Evolutionary conservation across 108 stramenopile genomes (phyloP).

Genomic region (Nitzschia putrida): DNA sequence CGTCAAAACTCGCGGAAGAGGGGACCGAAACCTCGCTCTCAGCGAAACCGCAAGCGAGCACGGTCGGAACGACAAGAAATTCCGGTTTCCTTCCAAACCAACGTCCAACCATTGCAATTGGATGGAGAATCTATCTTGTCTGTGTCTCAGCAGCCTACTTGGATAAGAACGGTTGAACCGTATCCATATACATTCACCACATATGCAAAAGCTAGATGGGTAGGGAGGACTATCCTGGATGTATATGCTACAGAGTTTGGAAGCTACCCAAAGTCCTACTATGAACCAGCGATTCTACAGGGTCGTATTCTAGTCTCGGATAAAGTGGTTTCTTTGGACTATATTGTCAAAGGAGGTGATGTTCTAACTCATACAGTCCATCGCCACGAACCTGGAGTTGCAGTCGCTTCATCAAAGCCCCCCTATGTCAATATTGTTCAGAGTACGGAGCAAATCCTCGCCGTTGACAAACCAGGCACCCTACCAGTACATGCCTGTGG

Average conservation of each 20-base stretch:
- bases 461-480: conserved; percentile 90
- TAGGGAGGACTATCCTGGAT: conserved; percentile 70
- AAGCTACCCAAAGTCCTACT: conserved; percentile 71
- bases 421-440: conserved; percentile 40
- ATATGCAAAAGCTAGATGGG: conserved; percentile 78
- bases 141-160: conserved; percentile 27
- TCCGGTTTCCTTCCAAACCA: conserved; percentile 15
- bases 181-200: conserved; percentile 80
- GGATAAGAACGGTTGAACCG: conserved; percentile 49
- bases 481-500: conserved; percentile 95
- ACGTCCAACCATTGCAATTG: conserved; percentile 20
- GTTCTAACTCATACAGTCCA: conserved; percentile 77
- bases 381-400: conserved; percentile 87
- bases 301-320: conserved; percentile 79
- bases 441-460: conserved; percentile 62
- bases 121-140: conserved; percentile 19
- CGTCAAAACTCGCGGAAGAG: conserved; percentile 16
- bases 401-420: conserved; percentile 19
- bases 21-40: conserved; percentile 44
- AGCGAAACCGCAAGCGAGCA: conserved; percentile 59
- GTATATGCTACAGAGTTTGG: conserved; percentile 78
- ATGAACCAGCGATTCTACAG: conserved; percentile 66
- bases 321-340: conserved; percentile 47
- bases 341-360: conserved; percentile 62
- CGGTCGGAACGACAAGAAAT: conserved; percentile 20